These are phyloP conservation scores for Boletales sp. DNA, from an alignment of 768 basidiomycete species.

Conservation along the genomic window DNA sequence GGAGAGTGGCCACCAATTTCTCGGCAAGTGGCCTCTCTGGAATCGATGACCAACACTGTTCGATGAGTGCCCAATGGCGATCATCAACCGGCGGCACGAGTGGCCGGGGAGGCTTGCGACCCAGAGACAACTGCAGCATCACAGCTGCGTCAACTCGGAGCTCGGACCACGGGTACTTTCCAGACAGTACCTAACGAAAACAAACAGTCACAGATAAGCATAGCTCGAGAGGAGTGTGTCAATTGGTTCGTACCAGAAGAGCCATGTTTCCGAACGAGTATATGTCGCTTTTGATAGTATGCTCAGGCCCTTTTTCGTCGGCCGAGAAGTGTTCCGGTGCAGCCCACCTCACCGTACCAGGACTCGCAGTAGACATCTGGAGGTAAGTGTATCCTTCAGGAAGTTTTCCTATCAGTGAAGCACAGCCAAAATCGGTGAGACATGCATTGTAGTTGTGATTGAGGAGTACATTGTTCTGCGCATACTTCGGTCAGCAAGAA, in stretches of 20 bases:
- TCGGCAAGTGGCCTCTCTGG: neutral
- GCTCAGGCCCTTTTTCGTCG: neutral
- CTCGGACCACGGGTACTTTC: neutral
- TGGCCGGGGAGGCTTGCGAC: neutral
- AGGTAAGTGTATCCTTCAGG: conserved; percentile 1
- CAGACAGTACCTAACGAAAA: neutral
- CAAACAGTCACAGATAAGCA: neutral
- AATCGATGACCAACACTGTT: conserved; percentile 5
- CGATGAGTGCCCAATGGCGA: conserved; percentile 1
- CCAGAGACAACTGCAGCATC: neutral
- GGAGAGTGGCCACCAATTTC: neutral
- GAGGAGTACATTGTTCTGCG: conserved; percentile 11
- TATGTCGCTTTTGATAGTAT: conserved; percentile 4
- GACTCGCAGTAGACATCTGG: neutral
- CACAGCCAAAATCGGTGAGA: conserved; percentile 9
- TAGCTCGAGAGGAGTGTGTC: neutral
- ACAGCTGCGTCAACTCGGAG: neutral
- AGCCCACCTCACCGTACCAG: conserved; percentile 6
- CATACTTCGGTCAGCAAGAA: neutral
- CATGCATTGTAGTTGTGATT: conserved; percentile 4
- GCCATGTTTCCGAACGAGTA: conserved; percentile 10
- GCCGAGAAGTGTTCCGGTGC: conserved; percentile 7
- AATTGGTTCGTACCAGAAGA: neutral
- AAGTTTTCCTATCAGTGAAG: conserved; percentile 5
- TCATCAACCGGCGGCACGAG: conserved; percentile 2